These are phyloP conservation scores for Xylaria intraflava DNA, from an alignment of 495 filamentous ascomycete species.

Conservation along the genomic window DNA sequence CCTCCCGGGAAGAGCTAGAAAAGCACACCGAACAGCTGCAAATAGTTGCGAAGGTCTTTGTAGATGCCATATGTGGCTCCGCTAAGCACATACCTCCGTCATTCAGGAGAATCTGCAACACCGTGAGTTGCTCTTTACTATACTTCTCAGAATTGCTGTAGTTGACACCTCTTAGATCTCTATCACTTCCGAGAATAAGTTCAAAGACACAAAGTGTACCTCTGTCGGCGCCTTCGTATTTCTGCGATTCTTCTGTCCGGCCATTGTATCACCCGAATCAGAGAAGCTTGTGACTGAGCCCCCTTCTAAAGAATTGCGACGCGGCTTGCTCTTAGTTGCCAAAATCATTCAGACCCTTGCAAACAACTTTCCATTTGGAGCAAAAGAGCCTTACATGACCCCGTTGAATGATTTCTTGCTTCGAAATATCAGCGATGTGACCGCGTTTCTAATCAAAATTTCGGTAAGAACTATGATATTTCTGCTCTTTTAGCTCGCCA, in stretches of 20 bases:
- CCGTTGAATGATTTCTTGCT: conserved; percentile 59
- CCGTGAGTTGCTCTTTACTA: conserved; percentile 30
- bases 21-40: conserved; percentile 55
- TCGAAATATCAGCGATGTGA: conserved; percentile 56
- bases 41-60: conserved; percentile 57
- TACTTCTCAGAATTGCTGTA: neutral
- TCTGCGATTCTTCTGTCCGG: conserved; percentile 62
- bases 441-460: conserved; percentile 56
- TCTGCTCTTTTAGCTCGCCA: neutral
- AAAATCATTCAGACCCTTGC: conserved; percentile 64
- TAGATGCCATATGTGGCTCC: conserved; percentile 58
- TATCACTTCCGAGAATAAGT: conserved; percentile 48
- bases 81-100: conserved; percentile 51
- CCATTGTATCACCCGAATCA: conserved; percentile 59
- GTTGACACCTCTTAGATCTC: conserved; percentile 40
- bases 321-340: conserved; percentile 58
- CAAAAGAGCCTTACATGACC: conserved; percentile 64
- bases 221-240: conserved; percentile 65
- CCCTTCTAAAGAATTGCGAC: conserved; percentile 59
- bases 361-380: conserved; percentile 64
- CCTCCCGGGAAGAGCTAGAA: conserved; percentile 50
- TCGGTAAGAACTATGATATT: conserved; percentile 35
- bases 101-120: conserved; percentile 59
- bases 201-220: conserved; percentile 63
- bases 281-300: conserved; percentile 52